phyloP scores from a whole-genome alignment of 805 yeast genomes.

The Saccharomycopsis amapae region DNA sequence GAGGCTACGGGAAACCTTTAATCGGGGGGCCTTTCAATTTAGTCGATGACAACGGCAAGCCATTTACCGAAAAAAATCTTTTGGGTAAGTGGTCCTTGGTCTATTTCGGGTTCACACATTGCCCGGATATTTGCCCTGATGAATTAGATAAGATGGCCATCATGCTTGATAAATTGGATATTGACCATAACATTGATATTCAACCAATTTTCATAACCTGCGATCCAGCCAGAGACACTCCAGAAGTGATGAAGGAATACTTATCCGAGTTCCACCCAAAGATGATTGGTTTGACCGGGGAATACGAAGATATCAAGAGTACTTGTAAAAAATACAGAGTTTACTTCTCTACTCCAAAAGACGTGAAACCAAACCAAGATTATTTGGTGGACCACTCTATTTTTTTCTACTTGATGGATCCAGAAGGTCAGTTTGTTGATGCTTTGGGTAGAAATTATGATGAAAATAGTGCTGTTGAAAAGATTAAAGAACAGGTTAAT shows the following conservation, averaged over 20 bases:
- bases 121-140: conserved; percentile 98
- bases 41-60: conserved; percentile 60
- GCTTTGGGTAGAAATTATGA: conserved; percentile 89
- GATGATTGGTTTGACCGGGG: conserved; percentile 86
- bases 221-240: conserved; percentile 93
- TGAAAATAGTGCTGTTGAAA: conserved; percentile 67
- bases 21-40: conserved; percentile 87
- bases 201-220: conserved; percentile 93
- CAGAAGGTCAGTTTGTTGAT: conserved; percentile 94
- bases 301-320: conserved; percentile 75
- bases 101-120: conserved; percentile 96
- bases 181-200: conserved; percentile 45
- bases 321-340: conserved; percentile 88
- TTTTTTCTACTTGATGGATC: conserved; percentile 95
- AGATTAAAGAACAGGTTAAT: conserved; percentile 67
- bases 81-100: conserved; percentile 72
- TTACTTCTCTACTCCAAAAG: conserved; percentile 94
- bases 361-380: conserved; percentile 92
- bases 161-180: conserved; percentile 52
- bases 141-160: conserved; percentile 87
- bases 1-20: conserved; percentile 86
- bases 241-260: conserved; percentile 77
- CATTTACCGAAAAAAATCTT: conserved; percentile 72
- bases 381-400: conserved; percentile 96
- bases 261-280: conserved; percentile 84